Evolutionary conservation across 208 protist species (phyloP).

Genomic region (Naegleria lovaniensis): DNA sequence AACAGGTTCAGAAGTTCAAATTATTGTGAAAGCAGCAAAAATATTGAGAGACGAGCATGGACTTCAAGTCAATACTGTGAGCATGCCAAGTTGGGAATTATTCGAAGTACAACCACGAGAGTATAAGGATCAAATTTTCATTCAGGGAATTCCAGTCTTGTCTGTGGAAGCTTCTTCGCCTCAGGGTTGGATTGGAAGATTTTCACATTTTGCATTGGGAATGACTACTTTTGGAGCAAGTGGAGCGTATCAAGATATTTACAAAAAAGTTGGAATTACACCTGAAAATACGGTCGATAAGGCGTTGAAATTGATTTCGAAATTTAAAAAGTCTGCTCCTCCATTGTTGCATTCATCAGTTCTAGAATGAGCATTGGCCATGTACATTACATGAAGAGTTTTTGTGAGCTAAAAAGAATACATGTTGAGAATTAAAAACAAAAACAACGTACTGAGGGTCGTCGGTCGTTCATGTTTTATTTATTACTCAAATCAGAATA

Average conservation of each 20-base stretch:
- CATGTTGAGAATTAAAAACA: too few relatives aligned
- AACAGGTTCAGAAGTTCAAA: slow-evolving; percentile 91
- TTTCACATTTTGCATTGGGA: slow-evolving; percentile 82
- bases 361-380: too few relatives aligned
- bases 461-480: too few relatives aligned
- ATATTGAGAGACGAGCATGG: slow-evolving; percentile 43
- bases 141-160: slow-evolving; percentile 71
- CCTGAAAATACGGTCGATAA: slow-evolving; percentile 54
- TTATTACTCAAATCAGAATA: too few relatives aligned
- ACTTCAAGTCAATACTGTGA: slow-evolving; percentile 83
- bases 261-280: slow-evolving; percentile 88
- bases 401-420: too few relatives aligned
- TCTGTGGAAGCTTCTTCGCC: slow-evolving; percentile 82
- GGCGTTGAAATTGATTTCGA: not conserved
- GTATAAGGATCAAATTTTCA: slow-evolving; percentile 63
- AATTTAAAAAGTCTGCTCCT: not conserved
- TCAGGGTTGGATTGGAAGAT: slow-evolving; percentile 79
- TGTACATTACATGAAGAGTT: too few relatives aligned
- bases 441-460: too few relatives aligned
- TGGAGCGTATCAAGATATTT: slow-evolving; percentile 72
- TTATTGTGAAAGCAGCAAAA: slow-evolving; percentile 83
- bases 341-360: not conserved
- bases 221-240: slow-evolving; percentile 89
- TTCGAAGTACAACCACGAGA: slow-evolving; percentile 83
- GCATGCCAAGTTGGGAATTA: slow-evolving; percentile 92